Conservation (phyloP, 495 filamentous ascomycete genomes). For the Glutinoglossum americanum region DNA sequence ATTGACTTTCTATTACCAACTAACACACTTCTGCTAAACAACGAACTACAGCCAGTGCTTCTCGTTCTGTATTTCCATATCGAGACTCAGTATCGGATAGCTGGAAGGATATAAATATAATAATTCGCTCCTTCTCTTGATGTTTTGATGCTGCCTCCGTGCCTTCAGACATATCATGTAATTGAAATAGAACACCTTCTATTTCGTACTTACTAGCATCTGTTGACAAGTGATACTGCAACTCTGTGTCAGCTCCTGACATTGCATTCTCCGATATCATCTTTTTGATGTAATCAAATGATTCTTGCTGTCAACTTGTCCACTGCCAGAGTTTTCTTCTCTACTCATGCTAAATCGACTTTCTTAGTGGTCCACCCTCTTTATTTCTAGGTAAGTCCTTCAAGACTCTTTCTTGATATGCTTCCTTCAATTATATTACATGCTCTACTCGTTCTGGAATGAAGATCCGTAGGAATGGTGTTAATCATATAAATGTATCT, state of each 20-base stretch:
- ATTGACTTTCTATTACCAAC: not conserved
- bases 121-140: not conserved
- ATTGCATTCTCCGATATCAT: not conserved
- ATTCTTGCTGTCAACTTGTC: not conserved
- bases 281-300: slow-evolving; percentile 1
- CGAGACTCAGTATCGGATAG: not conserved
- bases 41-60: not conserved
- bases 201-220: not conserved
- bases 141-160: not conserved
- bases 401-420: not conserved
- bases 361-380: not conserved
- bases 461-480: not conserved
- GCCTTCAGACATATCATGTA: not conserved
- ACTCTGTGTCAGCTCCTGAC: not conserved
- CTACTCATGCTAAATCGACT: not conserved
- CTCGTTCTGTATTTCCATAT: not conserved
- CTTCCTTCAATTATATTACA: not conserved
- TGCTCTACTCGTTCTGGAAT: not conserved
- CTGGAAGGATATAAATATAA: slow-evolving; percentile 1
- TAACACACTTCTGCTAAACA: not conserved
- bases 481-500: slow-evolving; percentile 2
- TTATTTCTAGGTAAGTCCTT: not conserved
- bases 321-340: not conserved
- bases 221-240: not conserved
- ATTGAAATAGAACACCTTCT: not conserved